These are phyloP conservation scores for Nigrospora sphaerica DNA, from an alignment of 2,329 filamentous ascomycete genomes.

Conservation along the genomic window DNA sequence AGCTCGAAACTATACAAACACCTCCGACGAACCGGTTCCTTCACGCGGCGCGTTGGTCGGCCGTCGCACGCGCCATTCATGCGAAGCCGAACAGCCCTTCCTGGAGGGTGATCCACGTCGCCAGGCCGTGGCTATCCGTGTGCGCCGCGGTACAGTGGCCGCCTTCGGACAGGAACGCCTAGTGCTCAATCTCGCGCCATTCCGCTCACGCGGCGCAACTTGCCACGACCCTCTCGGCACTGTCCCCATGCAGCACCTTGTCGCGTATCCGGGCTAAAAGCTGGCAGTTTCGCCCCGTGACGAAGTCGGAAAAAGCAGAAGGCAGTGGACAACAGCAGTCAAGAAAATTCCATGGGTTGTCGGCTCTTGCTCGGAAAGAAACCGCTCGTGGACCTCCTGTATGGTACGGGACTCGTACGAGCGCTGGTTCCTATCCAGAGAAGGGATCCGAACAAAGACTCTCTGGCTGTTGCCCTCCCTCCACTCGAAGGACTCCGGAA, in stretches of 20 bases:
- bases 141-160: constrained; percentile 25
- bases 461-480: background rate
- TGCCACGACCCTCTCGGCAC: constrained; percentile 7
- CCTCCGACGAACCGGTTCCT: too few relatives aligned
- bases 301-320: constrained; percentile 1
- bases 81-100: constrained; percentile 17
- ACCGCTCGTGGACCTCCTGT: constrained; percentile 1
- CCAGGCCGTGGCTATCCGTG: constrained; percentile 24
- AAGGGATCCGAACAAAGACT: constrained; percentile 1
- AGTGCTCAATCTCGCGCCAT: too few relatives aligned
- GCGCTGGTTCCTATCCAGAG: background rate
- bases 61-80: constrained; percentile 20
- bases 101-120: constrained; percentile 26
- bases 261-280: constrained; percentile 1
- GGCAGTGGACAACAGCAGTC: constrained; percentile 2
- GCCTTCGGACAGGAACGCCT: constrained; percentile 24
- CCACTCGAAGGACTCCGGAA: constrained; percentile 1
- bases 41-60: constrained; percentile 16
- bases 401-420: constrained; percentile 1
- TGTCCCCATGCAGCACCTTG: background rate
- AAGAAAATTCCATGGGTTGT: constrained; percentile 2
- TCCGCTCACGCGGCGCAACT: too few relatives aligned
- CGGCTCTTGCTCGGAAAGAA: background rate
- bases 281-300: constrained; percentile 2
- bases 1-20: background rate